phyloP scores from a whole-genome alignment of 495 filamentous ascomycete genomes.

The Tuber calosporum region DNA sequence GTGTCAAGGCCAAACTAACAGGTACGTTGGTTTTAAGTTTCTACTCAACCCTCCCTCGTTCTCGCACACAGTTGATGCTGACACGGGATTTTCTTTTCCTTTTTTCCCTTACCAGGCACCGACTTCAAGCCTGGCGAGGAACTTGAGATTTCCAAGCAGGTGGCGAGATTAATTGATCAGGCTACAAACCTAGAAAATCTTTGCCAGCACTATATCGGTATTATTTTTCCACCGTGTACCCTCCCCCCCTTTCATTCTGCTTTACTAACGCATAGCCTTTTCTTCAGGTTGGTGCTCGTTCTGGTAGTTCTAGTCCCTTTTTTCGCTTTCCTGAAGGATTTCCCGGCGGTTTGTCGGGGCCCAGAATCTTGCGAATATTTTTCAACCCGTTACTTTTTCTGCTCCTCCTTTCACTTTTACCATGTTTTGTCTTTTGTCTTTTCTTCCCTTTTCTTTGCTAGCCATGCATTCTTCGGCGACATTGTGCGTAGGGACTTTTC shows the following conservation, averaged over 20 bases:
- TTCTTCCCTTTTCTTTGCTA: neutral
- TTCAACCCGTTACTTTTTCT: neutral
- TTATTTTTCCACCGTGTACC: neutral
- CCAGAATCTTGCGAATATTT: neutral
- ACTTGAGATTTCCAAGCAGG: conserved; percentile 76
- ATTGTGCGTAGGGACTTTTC: neutral
- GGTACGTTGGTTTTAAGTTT: conserved; percentile 41
- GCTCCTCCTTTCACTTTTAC: neutral
- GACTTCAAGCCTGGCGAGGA: conserved; percentile 67
- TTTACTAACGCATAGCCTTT: neutral
- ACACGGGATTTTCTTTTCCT: neutral
- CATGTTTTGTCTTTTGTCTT: neutral
- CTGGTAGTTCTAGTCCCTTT: conserved; percentile 25
- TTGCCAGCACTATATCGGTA: conserved; percentile 95
- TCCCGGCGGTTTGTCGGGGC: neutral
- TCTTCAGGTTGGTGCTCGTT: conserved; percentile 40
- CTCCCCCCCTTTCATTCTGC: neutral
- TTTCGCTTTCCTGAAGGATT: neutral
- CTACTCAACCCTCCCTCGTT: neutral
- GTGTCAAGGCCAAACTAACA: conserved; percentile 91
- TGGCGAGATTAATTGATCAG: conserved; percentile 87
- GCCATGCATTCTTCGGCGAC: neutral
- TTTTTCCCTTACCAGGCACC: conserved; percentile 24
- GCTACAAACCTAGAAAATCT: conserved; percentile 95
- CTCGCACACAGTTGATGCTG: neutral